A percentile compares a stretch with the other conserved stretches of the same genome.
These are phyloP conservation scores for Kregervanrija pseudodelftensis DNA, from an alignment of 805 yeast species.

Conservation along the genomic window DNA sequence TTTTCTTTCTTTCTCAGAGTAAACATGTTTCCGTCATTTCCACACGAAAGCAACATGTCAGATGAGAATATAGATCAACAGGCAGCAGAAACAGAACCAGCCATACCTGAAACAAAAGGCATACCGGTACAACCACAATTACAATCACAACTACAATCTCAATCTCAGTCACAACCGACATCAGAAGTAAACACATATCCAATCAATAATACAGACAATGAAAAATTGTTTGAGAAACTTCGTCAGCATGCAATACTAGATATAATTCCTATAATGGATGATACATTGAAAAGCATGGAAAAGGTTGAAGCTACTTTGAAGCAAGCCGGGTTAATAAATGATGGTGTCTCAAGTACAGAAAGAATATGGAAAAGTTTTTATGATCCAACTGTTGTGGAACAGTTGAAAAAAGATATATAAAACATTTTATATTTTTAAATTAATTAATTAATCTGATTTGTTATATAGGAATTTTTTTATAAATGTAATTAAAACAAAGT, in stretches of 20 bases:
- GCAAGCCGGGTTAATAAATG: slow-evolving; percentile 5
- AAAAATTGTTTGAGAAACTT: slow-evolving; percentile 14
- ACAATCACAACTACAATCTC: too few species aligned
- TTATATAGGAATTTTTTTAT: neutral
- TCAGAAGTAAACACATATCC: too few species aligned
- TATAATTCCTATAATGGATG: slow-evolving; percentile 7
- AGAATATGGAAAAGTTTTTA: slow-evolving; percentile 19
- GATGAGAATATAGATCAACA: too few species aligned
- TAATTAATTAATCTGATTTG: neutral
- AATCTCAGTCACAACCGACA: too few species aligned
- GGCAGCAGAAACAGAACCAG: too few species aligned
- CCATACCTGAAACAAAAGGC: too few species aligned
- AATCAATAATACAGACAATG: slow-evolving; percentile 9
- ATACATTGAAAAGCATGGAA: slow-evolving; percentile 6
- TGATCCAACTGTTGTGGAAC: slow-evolving; percentile 15
- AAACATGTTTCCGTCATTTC: too few species aligned
- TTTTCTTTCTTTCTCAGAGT: too few species aligned
- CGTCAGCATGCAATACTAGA: neutral
- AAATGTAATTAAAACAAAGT: slow-evolving; percentile 1
- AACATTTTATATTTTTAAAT: neutral
- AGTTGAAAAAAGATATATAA: slow-evolving; percentile 6
- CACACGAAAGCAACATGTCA: too few species aligned
- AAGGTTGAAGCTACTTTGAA: slow-evolving; percentile 10
- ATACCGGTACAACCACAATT: too few species aligned
- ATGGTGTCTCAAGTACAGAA: slow-evolving; percentile 10